These are phyloP conservation scores for Mollisia scopiformis DNA, from an alignment of 2,329 filamentous ascomycete genomes.

Conservation along the genomic window DNA sequence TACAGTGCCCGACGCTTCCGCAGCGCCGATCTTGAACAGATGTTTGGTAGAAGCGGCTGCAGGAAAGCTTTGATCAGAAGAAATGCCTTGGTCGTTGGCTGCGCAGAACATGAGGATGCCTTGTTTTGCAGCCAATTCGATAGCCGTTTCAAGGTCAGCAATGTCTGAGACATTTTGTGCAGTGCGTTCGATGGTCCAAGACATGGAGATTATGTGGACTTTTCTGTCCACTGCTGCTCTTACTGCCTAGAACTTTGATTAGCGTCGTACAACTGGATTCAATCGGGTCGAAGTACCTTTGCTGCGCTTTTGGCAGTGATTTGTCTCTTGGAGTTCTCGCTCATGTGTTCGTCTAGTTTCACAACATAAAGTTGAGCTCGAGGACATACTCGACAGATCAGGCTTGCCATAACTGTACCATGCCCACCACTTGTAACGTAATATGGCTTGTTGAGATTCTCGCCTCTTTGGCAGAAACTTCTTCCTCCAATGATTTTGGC, in stretches of 20 bases:
- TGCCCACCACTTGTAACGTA: constrained; percentile 36
- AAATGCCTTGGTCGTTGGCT: constrained; percentile 36
- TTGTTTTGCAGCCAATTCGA: constrained; percentile 31
- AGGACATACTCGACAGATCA: constrained; percentile 35
- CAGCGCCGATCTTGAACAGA: constrained; percentile 30
- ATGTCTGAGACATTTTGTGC: constrained; percentile 16
- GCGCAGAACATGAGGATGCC: constrained; percentile 45
- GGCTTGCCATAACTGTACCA: constrained; percentile 36
- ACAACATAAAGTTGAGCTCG: constrained; percentile 27
- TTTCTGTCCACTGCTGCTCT: constrained; percentile 33
- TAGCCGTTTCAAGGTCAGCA: constrained; percentile 32
- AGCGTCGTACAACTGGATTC: neutral
- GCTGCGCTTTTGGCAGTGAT: constrained; percentile 34
- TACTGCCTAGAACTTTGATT: constrained; percentile 33
- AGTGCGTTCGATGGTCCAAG: constrained; percentile 38
- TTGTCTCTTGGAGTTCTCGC: constrained; percentile 10
- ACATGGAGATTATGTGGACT: constrained; percentile 43
- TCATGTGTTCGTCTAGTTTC: constrained; percentile 24
- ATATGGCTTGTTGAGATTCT: constrained; percentile 19
- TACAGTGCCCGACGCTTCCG: constrained; percentile 23
- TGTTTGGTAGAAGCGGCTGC: constrained; percentile 30
- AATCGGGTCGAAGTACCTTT: constrained; percentile 20
- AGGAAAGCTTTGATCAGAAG: constrained; percentile 19
- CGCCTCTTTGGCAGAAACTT: constrained; percentile 29
- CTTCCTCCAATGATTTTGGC: constrained; percentile 32